Base-by-base conservation (phyloP, 2,329 filamentous ascomycete species). In the Sarocladium brachiariae region DNA sequence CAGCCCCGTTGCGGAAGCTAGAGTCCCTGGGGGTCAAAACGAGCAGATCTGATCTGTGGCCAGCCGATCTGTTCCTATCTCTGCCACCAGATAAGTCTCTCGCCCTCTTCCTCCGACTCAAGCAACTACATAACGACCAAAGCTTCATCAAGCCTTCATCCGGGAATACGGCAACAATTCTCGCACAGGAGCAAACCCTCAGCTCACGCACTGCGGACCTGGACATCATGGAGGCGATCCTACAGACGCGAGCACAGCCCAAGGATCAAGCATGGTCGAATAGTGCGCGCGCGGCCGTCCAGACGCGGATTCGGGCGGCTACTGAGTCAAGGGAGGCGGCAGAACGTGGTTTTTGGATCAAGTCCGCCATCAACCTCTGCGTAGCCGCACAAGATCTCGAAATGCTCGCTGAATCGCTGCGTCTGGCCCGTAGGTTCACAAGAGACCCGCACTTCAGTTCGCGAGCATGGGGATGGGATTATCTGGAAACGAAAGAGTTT, bases 371-470 rank as follows among this genome's bases (percentile, higher is more conserved):
- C 14, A 55, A 56, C 23, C 54, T 66, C 1, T 58, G 56, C 7
- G 54, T 65, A 2, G 61, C 63, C 3, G 37, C 53, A 2, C 58
- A 58, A 2, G 59, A 62, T 16, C 19, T 63, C 2, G 55, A 58
- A 3, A 39, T 57, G 0, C 41, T 65, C 2, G 47, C 50, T 4
- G 57, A 61, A 4, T 59, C 58, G 1, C 25, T 64, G 2, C 18
- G 54, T 0, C 66, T 63, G 65, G 60, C 60, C 1, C 53, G 55
- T 2, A 59, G 64, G 1, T 67, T 45, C 39, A n/a, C 16, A 5
- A 45, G 16, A 16, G 39, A 45, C n/a, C 39, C 39, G 13, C 23
- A 8, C 4, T 4, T 30, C 21, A 9, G 21, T 11, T n/a, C 21
- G 4, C 6, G 16, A n/a, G 24, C 62, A 37, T 59, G 23, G 1